Evolutionary conservation across 1,139 yeast genomes (phyloP), one percentile per base, ranked within the genome.

Genomic region (Maudiozyma humilis): DNA sequence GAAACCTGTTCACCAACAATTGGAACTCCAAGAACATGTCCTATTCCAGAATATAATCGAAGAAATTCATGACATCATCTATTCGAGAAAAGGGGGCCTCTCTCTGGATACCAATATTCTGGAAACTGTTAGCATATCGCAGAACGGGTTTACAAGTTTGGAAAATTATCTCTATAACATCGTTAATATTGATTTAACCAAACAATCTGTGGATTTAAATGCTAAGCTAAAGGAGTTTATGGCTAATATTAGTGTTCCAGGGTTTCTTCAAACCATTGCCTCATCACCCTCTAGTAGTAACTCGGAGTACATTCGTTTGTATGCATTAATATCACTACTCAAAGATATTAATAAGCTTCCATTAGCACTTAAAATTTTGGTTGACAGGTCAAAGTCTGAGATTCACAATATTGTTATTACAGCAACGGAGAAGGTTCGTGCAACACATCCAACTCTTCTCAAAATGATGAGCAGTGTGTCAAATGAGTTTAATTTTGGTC

Each of bases 11-110:
- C 78, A 75, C 48, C 70, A 69, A 32, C 81, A 80, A 52, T 66
- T 87, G 32, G 76, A 76, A 41, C 60, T 72, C 5, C 95, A 85
- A 54, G 78, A 80, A 36, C 79, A 70, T 56, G 72, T 73, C 43
- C 64, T 89, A 38, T 82, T 83, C 55, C 87, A 82, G 45, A 78
- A 78, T 56, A 68, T 88, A 23, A 69, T 86, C 17, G 95, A 85
- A 51, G 96, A 88, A 58, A 67, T 88, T 36, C 82, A 79, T 49
- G 76, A 73, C 46, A 84, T 86, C 47, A 69, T 88, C 16, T 89
- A 85, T 58, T 69, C 85, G 44, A 83, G 81, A 53, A 48, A 55
- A n/a, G 50, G 51, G 5, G 38, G 43, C 17, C 18, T 35, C 15
- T 39, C 49, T 12, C 27, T 51, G 4, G 48, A 49, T 33, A 46